Base-by-base conservation (phyloP, 148 eudicot genomes). In the Heliosperma pusillum region DNA sequence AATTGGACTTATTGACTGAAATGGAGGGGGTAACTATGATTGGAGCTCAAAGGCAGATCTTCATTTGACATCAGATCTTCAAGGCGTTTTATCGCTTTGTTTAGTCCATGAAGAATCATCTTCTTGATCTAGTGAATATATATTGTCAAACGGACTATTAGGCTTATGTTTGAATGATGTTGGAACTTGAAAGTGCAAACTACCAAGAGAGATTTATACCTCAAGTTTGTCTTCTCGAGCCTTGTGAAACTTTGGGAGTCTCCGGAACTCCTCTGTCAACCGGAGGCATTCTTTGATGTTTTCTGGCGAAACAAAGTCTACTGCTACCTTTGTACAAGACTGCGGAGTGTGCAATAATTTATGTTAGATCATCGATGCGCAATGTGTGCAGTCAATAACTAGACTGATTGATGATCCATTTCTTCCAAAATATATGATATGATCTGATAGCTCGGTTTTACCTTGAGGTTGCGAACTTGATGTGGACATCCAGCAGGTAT, bases 401-500 rank as follows among this genome's bases (percentile, higher is more conserved):
- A 12, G 69, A 65, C 30, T 29, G 52, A 65, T 64, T 29, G 52
- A 33, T 24, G 16, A 63, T 33, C 40, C 5, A 33, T 33, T 33
- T 63, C 33, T 16, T 12, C 36, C 15, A 3, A 25, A 61, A 61
- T 25, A 27, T 62, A 19, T 19, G 47, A 19, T 1, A 55, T 10
- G 16, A 45, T 61, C 6, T 8, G 45, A 20, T 13, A 33, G 11
- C 7, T 63, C 30, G 66, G 60, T 7, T 6, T 72, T 62, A 93
- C 98, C 90, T 90, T 86, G 55, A 85, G 86, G 77, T 92, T 92
- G 44, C 97, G 84, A 66, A 95, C 98, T 86, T 95, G 98, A 66
- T 92, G 98, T 7, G 98, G 97, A 68, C 98, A 95, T 13, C 98
- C 97, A 61, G 97, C 97, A 68, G 98, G 98, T 77, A 95, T 95